Base-by-base conservation (phyloP, 768 basidiomycete species). In the Pulveroboletus frians region DNA sequence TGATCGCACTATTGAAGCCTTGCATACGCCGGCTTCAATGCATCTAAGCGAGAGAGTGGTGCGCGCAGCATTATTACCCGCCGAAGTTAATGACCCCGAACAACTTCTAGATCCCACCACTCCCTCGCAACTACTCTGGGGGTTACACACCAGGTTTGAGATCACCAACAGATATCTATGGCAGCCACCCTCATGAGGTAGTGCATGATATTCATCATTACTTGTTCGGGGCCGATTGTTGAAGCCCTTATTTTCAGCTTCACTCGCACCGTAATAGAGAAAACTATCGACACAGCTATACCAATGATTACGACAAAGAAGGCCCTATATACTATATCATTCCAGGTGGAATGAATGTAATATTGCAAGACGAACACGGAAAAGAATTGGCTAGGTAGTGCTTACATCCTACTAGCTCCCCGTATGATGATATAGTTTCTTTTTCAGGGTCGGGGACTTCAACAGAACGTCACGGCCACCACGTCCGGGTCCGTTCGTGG, bases 331-430 rank as follows among this genome's bases (percentile, higher is more conserved):
- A 72, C 60, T 87, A 86, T 55, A 77, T 87, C 54, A 75, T 86
- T 42, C 85, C 85, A 32, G 74, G 73, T 15, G 84, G 83, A 18
- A 69, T 79, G 51, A 76, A 80, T 50, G 79, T 86, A 5, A 75
- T 86, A 39, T 85, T 88, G 56, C 75, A 82, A 62, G 84, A 86
- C 57, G 77, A 80, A 54, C 65, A 73, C 17, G 84, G 84, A 18
- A 76, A 78, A 47, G 81, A 82, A 57, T 78, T 85, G 21, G 76
- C 78, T 3, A 78, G 84, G 84, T 80, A 66, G 46, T 59, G 34
- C 39, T 31, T 39, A 29, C 39, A 29, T 39, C 47, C 14, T 17
- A 3, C 9, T 1, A 11, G 30, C 4, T n/a, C 13, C 6, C 2
- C 3, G 20, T 31, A 15, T 45, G 9, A 17, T 54, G 11, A 56